Evolutionary conservation across 2,329 filamentous ascomycete genomes (phyloP), one percentile per base, ranked within the genome.

Genomic region (Hymenoscyphus fraxineus): DNA sequence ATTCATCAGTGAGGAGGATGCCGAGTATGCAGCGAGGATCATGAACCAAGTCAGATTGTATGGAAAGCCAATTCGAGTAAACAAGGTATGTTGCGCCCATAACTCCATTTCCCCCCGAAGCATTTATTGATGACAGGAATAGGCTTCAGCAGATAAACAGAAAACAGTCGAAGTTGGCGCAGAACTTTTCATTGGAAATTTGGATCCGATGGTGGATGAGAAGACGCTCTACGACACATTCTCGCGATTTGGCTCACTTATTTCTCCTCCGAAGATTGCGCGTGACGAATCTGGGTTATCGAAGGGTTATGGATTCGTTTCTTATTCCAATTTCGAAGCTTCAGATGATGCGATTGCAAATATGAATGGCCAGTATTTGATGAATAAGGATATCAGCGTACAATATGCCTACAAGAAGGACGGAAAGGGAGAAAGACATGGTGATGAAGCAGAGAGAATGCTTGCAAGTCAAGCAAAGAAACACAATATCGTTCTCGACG

Each of bases 341-440:
- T 95, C 92, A 12, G 95, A 99, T 74, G 89, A 92, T 67, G 93
- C 95, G 54, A 92, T 96, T 68, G 85, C 88, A 70, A 95, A 94
- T 76, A 93, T 99, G 90, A 91, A 97, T 76, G 92, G 92, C 60
- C 93, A 98, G 80, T 98, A 95, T 78, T 86, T 99, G 66, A 93
- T 96, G 83, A 97, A 95, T 82, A 97, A 97, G 80, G 91, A 97
- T 77, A 90, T 98, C 72, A 91, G 90, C 2, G 95, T 99, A 56
- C 94, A 98, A 78, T 99, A 98, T 77, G 95, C 95, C 47, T 98
- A 97, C 85, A 99, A 99, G 83, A 98, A 98, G 79, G 95, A 99
- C 74, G 95, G 95, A 71, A 97, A 97, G 80, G 94, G 94, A 72
- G 94, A 98, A 80, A 84, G 95, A 65, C 95, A 99, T 76, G 95